Conservation (phyloP, 495 filamentous ascomycete species). For the Aspergillus wentii region DNA sequence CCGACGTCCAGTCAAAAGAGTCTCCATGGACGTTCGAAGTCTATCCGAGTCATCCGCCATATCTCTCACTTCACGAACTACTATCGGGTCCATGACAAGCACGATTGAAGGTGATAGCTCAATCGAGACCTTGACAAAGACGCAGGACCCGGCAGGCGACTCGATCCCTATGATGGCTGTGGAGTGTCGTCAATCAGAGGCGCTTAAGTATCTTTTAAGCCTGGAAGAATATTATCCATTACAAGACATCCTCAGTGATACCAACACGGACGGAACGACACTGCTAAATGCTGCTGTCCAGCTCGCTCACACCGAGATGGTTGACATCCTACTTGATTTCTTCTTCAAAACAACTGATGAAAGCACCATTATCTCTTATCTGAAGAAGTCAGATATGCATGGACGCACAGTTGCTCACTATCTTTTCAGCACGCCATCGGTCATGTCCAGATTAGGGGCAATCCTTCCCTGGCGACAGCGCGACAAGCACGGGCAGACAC, state of each 20-base stretch:
- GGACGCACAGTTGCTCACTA: constrained; percentile 92
- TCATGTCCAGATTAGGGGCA: constrained; percentile 69
- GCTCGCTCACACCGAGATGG: constrained; percentile 65
- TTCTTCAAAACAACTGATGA: constrained; percentile 49
- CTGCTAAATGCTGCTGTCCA: constrained; percentile 94
- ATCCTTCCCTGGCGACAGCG: constrained; percentile 83
- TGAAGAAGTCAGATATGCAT: constrained; percentile 71
- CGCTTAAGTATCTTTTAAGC: constrained; percentile 72
- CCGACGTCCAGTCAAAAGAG: constrained; percentile 56
- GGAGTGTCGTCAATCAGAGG: constrained; percentile 64
- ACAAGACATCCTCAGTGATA: constrained; percentile 69
- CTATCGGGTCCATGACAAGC: constrained; percentile 65
- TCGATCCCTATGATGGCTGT: constrained; percentile 97
- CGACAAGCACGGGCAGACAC: constrained; percentile 95
- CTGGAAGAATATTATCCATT: constrained; percentile 68
- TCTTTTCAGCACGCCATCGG: constrained; percentile 82
- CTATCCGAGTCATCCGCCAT: constrained; percentile 79
- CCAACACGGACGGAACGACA: constrained; percentile 83
- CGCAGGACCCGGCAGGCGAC: constrained; percentile 74
- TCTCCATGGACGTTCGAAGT: constrained; percentile 83
- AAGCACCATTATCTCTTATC: constrained; percentile 56
- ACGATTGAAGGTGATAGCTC: constrained; percentile 81
- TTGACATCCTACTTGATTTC: constrained; percentile 69
- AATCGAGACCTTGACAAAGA: constrained; percentile 73
- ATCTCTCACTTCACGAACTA: constrained; percentile 71